Conservation (phyloP, 2,329 filamentous ascomycete species). For the Fusarium pseudoanthophilum region DNA sequence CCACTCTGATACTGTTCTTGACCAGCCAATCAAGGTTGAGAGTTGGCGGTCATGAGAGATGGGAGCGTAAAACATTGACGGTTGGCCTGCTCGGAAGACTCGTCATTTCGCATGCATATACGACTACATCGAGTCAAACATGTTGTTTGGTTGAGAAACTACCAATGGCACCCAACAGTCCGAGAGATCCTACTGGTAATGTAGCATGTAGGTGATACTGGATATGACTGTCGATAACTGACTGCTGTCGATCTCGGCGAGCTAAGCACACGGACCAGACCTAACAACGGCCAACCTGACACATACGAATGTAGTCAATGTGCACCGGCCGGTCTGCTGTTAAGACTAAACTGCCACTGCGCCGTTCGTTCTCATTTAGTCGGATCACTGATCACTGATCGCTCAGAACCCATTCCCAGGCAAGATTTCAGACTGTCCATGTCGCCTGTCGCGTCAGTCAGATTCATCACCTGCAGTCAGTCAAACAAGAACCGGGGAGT, state of each 20-base stretch:
- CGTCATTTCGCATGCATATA: slow-evolving; percentile 21
- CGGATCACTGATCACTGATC: slow-evolving; percentile 18
- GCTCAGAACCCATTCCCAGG: slow-evolving; percentile 20
- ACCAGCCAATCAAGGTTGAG: slow-evolving; percentile 5
- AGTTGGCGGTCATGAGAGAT: slow-evolving; percentile 1
- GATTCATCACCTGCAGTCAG: slow-evolving; percentile 1
- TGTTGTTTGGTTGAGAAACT: slow-evolving; percentile 20
- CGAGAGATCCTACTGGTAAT: background rate
- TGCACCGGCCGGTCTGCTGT: slow-evolving; percentile 2
- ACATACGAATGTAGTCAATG: slow-evolving; percentile 1
- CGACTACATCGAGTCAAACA: background rate
- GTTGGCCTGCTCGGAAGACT: slow-evolving; percentile 16
- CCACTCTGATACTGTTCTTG: background rate
- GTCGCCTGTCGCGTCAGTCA: slow-evolving; percentile 8
- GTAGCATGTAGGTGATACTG: background rate
- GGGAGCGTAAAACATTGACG: background rate
- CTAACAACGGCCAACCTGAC: slow-evolving; percentile 32
- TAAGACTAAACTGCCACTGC: slow-evolving; percentile 9
- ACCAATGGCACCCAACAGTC: slow-evolving; percentile 18
- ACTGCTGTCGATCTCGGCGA: slow-evolving; percentile 8
- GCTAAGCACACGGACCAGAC: slow-evolving; percentile 17
- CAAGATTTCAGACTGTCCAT: slow-evolving; percentile 23
- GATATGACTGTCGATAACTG: background rate
- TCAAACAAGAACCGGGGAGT: slow-evolving; percentile 12
- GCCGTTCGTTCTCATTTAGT: slow-evolving; percentile 11